A percentile compares a stretch with the other conserved stretches of the same genome.
Evolutionary conservation across 176 grass and related monocot genomes (phyloP).

Genomic region (Triticum turgidum): DNA sequence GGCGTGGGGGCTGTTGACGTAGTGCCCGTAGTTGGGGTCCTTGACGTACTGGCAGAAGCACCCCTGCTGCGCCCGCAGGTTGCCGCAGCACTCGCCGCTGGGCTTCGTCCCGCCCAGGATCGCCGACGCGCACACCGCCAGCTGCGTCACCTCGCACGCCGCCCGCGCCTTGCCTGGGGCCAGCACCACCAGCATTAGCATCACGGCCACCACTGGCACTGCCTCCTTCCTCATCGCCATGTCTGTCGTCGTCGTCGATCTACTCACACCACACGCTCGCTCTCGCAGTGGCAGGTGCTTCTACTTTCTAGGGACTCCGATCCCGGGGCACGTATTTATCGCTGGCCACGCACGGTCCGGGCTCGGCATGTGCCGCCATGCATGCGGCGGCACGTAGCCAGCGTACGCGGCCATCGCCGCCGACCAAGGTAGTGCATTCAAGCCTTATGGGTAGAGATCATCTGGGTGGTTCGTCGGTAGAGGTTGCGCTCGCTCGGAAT

Average conservation of each 20-base stretch:
- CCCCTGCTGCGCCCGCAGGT: slow-evolving; percentile 8
- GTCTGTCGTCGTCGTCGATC: background rate
- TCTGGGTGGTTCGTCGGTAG: background rate
- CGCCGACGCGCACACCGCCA: slow-evolving; percentile 17
- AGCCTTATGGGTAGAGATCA: background rate
- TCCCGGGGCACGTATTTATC: background rate
- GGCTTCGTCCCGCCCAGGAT: background rate
- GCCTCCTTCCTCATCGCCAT: background rate
- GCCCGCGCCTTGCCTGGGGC: background rate
- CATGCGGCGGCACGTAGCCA: background rate
- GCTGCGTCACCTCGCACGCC: slow-evolving; percentile 20
- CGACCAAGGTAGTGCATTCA: background rate
- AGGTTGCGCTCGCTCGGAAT: background rate
- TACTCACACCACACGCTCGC: background rate
- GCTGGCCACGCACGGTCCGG: background rate
- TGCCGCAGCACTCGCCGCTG: slow-evolving; percentile 24
- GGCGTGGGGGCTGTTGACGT: too few relatives aligned
- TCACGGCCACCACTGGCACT: background rate
- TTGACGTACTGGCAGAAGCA: slow-evolving; percentile 46
- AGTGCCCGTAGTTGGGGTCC: slow-evolving; percentile 12
- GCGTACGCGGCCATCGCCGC: too few relatives aligned
- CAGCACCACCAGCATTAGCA: background rate
- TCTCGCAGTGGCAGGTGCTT: background rate
- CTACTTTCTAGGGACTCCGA: background rate
- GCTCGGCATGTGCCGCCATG: background rate